Evolutionary conservation across 345 rosid genomes (phyloP), one percentile per base, ranked within the genome.

Genomic region (Turnera subulata): DNA sequence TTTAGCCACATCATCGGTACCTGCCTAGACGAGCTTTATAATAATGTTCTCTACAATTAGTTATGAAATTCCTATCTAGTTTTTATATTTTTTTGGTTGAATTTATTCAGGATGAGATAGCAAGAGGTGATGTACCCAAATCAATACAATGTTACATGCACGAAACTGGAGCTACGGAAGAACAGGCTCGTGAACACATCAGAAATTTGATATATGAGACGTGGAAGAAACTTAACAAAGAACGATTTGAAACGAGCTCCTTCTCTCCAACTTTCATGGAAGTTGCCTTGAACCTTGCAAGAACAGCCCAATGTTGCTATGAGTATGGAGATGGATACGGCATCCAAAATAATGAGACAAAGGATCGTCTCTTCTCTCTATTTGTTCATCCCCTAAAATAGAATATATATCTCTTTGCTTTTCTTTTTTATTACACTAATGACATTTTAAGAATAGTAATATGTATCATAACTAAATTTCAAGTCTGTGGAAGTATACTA

Each of bases 1-100:
- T 43, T 44, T 79, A 2, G 80, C 67, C 22, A 79, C 83, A 29
- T 67, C 78, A 2, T 21, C 60, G 58, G 81, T 76, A 53, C 10
- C 35, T 17, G 6, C 20, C 48, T 44, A 44, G 8, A 3, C 5
- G 4, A 6, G 6, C 9, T 14, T 37, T 19, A 22, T 0, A 47
- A n/a, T 6, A 6, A 6, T 44, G 1, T 6, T 9, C 6, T 7
- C 33, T 33, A n/a, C n/a, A 33, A 5, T 1, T 33, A 2, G 6
- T 18, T 33, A 40, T 40, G 11, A 15, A 10, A 6, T 18, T 7
- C 24, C 24, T 47, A 1, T 18, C 9, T 17, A 1, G 1, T 42
- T 45, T 4, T 9, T 6, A 42, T 24, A 23, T 8, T 22, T 2
- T n/a, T 26, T 40, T 47, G 13, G n/a, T n/a, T n/a, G n/a, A n/a